phyloP scores from a whole-genome alignment of 2,329 filamentous ascomycete species.

The Stagonosporopsis vannaccii region DNA sequence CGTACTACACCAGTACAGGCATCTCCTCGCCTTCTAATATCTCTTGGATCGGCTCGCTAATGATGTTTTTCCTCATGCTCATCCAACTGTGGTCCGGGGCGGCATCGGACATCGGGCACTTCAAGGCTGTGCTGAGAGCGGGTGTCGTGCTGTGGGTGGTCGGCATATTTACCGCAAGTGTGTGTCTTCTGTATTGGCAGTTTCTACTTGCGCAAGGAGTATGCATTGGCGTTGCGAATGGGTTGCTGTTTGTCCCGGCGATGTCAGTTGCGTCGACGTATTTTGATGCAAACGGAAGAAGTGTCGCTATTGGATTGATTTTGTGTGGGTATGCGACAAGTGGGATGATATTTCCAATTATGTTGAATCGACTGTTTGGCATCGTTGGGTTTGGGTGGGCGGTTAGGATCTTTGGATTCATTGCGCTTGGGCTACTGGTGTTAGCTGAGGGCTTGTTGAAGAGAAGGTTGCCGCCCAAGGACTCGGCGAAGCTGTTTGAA shows the following conservation, averaged over 20 bases:
- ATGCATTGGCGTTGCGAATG: conserved; percentile 42
- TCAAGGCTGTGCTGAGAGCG: conserved; percentile 51
- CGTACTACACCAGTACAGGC: conserved; percentile 55
- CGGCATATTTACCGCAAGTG: conserved; percentile 59
- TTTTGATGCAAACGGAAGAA: conserved; percentile 61
- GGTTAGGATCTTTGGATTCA: conserved; percentile 53
- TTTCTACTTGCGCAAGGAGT: conserved; percentile 43
- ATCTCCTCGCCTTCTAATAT: conserved; percentile 54
- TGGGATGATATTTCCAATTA: conserved; percentile 67
- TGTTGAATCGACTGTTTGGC: conserved; percentile 59
- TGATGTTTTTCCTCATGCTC: conserved; percentile 56
- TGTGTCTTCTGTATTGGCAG: conserved; percentile 59
- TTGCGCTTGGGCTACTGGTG: conserved; percentile 63
- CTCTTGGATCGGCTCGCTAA: conserved; percentile 61
- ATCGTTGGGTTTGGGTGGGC: conserved; percentile 44
- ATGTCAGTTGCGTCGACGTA: conserved; percentile 56
- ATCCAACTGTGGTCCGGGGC: conserved; percentile 56
- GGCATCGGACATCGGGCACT: conserved; percentile 59
- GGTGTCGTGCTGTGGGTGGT: conserved; percentile 54
- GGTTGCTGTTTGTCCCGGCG: conserved; percentile 40
- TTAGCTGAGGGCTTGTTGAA: conserved; percentile 31
- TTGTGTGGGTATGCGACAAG: conserved; percentile 67
- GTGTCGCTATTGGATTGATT: conserved; percentile 65
- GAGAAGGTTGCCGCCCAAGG: conserved; percentile 26
- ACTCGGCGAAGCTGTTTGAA: conserved; percentile 24